These are phyloP conservation scores for Lactarius indigo DNA, from an alignment of 768 basidiomycete genomes.

Conservation along the genomic window DNA sequence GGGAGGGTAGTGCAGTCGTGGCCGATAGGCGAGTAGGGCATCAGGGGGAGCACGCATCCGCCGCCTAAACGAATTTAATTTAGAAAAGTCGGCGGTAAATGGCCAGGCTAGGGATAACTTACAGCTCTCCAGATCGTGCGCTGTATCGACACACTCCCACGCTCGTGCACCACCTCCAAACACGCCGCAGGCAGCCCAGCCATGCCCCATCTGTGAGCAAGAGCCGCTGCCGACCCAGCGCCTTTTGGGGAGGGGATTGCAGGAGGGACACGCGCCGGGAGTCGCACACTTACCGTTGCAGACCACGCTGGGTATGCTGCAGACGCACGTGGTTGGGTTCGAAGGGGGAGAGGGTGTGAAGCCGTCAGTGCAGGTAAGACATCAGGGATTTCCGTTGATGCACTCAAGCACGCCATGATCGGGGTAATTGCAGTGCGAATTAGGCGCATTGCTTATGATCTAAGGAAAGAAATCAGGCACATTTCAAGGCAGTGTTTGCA, in stretches of 20 bases:
- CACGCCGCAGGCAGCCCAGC: conserved; percentile 43
- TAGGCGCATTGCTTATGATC: conserved; percentile 29
- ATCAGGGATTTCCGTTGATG: conserved; percentile 37
- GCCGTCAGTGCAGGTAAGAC: conserved; percentile 46
- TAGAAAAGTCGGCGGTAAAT: too few species aligned
- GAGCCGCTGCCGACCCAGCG: conserved; percentile 35
- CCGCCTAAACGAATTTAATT: conserved; percentile 34
- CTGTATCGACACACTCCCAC: conserved; percentile 50
- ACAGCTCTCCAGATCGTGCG: conserved; percentile 52
- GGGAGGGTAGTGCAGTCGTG: conserved; percentile 48
- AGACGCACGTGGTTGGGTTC: conserved; percentile 43
- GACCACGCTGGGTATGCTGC: conserved; percentile 38
- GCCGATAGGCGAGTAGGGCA: conserved; percentile 36
- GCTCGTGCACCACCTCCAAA: conserved; percentile 37
- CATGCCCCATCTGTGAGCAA: conserved; percentile 25
- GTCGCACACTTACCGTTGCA: conserved; percentile 47
- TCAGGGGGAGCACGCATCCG: conserved; percentile 41
- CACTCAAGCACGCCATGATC: conserved; percentile 39
- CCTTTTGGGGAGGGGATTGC: conserved; percentile 26
- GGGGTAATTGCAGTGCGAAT: conserved; percentile 40
- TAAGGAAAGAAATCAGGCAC: conserved; percentile 15
- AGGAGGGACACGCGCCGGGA: conserved; percentile 30
- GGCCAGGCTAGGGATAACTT: conserved; percentile 23
- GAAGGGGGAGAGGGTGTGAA: conserved; percentile 33
- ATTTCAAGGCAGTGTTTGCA: neutral